Evolutionary conservation across 31 red algal genomes (phyloP).

Genomic region (Asparagopsis taxiformis): DNA sequence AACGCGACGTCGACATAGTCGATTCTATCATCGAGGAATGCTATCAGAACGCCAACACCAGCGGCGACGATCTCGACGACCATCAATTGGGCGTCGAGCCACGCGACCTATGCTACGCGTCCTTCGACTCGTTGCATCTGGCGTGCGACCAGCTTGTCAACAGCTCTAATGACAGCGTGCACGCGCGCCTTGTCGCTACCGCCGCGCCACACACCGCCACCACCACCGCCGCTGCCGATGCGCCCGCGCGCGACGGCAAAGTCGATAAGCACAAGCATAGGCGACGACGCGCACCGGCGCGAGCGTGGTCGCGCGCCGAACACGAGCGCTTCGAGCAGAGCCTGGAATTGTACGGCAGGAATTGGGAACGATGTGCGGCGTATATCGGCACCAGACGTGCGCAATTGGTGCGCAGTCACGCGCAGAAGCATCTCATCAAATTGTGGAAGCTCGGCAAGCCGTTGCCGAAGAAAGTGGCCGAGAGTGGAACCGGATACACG

Average conservation of each 20-base stretch:
- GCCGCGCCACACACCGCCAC: neutral
- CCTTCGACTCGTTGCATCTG: neutral
- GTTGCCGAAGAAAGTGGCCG: conserved; percentile 86
- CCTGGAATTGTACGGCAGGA: conserved; percentile 80
- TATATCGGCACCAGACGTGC: conserved; percentile 86
- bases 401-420: conserved; percentile 85
- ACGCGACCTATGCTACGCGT: neutral
- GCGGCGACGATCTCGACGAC: neutral
- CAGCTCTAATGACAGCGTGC: neutral
- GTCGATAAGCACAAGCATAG: conserved; percentile 20
- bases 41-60: neutral
- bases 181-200: neutral
- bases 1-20: neutral
- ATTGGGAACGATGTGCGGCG: conserved; percentile 79
- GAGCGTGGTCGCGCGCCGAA: conserved; percentile 77
- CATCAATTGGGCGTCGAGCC: neutral
- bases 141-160: neutral
- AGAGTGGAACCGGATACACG: conserved; percentile 93
- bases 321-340: conserved; percentile 81
- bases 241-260: neutral
- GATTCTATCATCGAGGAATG: neutral
- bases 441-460: conserved; percentile 89
- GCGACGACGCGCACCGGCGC: conserved; percentile 58
- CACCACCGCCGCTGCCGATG: neutral
- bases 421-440: conserved; percentile 95